Base-by-base conservation (phyloP, 2,329 filamentous ascomycete species). In the Byssothecium circinans region DNA sequence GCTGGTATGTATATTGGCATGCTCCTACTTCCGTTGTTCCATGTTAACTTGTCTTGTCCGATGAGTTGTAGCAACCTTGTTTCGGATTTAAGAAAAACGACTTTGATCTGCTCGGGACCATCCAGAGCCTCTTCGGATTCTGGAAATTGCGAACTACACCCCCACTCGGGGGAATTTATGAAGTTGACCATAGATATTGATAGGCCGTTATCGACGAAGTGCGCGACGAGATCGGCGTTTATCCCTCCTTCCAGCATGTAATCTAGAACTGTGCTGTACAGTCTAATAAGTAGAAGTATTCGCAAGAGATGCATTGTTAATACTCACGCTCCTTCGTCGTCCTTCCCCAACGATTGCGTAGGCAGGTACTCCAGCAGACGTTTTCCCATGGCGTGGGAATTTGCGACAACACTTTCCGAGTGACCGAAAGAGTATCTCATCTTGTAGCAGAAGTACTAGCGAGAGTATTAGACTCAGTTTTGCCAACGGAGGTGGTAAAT, bases 361-460 rank as follows among this genome's bases (percentile, higher is more conserved):
- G 23, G 23, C 4, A 32, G n/a, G 27, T 30, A 30, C 14, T 41
- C 23, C 6, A 41, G 27, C 3, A 41, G 14, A 15, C 38, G 38
- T 18, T 8, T 14, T 17, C 38, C 38, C 25, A 41, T 41, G 10
- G 23, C 23, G 10, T 41, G 18, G 15, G 8, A 41, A 19, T 41
- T 29, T 17, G 8, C 14, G 10, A 32, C 10, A 18, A n/a, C 11
- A 4, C 4, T 10, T 20, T 40, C 37, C 11, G 6, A 18, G 23
- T 29, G 4, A 25, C 5, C 15, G 19, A 38, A 25, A 15, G 30
- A 30, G 6, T 7, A 3, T 12, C 8, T 18, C 23, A 41, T 30
- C 17, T 32, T 17, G n/a, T 41, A 7, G 15, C 38, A 41, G n/a
- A 41, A 41, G 23, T 30, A 41, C 38, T 41, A 27, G 8, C n/a